Conservation (phyloP, 768 basidiomycete genomes). For the Auriscalpium vulgare region DNA sequence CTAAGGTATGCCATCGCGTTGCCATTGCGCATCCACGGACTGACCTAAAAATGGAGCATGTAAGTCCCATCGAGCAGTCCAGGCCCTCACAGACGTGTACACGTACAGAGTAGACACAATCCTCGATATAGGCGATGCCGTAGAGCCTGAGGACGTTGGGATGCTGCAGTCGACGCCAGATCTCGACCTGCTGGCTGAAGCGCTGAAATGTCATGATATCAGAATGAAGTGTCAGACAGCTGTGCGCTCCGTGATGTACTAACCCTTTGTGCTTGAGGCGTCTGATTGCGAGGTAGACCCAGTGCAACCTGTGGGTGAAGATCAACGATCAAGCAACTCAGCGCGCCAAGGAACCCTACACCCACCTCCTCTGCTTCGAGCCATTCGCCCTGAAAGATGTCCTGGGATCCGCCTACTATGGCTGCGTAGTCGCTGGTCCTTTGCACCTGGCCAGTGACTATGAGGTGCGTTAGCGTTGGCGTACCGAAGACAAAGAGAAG, state of each 20-base stretch:
- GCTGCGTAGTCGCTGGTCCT: constrained; percentile 23
- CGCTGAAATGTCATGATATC: constrained; percentile 20
- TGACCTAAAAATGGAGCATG: constrained; percentile 25
- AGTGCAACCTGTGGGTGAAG: constrained; percentile 1
- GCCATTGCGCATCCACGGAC: constrained; percentile 39
- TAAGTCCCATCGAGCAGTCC: not conserved
- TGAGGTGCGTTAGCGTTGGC: not conserved
- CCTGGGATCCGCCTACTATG: constrained; percentile 30
- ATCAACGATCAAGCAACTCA: not conserved
- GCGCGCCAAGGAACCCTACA: constrained; percentile 16
- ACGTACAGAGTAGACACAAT: constrained; percentile 9
- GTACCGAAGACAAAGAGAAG: not conserved
- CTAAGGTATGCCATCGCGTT: constrained; percentile 30
- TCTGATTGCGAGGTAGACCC: constrained; percentile 3
- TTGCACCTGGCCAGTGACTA: constrained; percentile 24
- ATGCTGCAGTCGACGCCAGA: constrained; percentile 35
- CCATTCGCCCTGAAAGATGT: constrained; percentile 37
- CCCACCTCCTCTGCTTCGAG: constrained; percentile 29
- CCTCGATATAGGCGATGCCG: constrained; percentile 29
- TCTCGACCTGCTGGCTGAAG: constrained; percentile 34
- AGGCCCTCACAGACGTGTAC: not conserved
- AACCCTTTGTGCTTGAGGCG: constrained; percentile 2
- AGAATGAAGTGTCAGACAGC: too few species aligned
- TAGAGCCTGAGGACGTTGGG: constrained; percentile 30
- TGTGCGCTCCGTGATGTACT: not conserved